phyloP scores from a whole-genome alignment of 345 rosid species.

The Gynandropsis gynandra region DNA sequence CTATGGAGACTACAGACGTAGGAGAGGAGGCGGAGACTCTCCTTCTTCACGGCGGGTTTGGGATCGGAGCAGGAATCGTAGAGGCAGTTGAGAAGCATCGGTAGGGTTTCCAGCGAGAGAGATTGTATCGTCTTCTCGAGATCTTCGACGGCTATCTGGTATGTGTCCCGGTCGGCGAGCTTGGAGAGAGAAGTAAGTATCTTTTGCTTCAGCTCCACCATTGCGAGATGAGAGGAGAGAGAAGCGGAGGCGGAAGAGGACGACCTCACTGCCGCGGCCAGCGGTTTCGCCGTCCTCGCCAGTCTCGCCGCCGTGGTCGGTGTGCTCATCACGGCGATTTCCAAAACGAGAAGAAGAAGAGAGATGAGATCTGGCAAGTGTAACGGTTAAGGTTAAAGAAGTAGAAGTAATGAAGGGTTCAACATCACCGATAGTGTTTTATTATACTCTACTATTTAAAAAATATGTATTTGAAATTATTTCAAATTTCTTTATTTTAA shows the following conservation, averaged over 20 bases:
- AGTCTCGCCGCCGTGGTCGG: constrained; percentile 36
- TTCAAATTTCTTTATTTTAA: constrained; percentile 5
- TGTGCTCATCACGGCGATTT: constrained; percentile 37
- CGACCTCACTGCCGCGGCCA: constrained; percentile 31
- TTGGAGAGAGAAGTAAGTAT: constrained; percentile 82
- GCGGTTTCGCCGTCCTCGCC: constrained; percentile 29
- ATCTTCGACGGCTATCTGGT: constrained; percentile 73
- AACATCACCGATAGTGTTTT: constrained; percentile 2
- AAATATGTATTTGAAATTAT: background rate
- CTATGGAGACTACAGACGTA: constrained; percentile 42
- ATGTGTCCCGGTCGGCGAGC: constrained; percentile 75
- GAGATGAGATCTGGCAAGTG: constrained; percentile 24
- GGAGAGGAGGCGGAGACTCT: constrained; percentile 66
- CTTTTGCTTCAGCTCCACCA: constrained; percentile 90
- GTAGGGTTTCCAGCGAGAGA: constrained; percentile 74
- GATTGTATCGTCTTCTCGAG: constrained; percentile 57
- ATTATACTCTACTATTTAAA: background rate
- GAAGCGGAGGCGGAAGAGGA: constrained; percentile 42
- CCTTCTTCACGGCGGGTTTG: constrained; percentile 84
- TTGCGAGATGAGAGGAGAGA: constrained; percentile 74
- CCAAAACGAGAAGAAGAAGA: constrained; percentile 5
- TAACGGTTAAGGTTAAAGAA: constrained; percentile 16
- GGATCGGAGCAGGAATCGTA: constrained; percentile 78
- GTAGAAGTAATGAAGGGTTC: constrained; percentile 4
- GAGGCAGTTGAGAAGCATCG: constrained; percentile 83